Percentiles rank a stretch among this genome's conserved stretches.
Evolutionary conservation across 768 basidiomycete species (phyloP).

Genomic region (Tulasnella sp.): DNA sequence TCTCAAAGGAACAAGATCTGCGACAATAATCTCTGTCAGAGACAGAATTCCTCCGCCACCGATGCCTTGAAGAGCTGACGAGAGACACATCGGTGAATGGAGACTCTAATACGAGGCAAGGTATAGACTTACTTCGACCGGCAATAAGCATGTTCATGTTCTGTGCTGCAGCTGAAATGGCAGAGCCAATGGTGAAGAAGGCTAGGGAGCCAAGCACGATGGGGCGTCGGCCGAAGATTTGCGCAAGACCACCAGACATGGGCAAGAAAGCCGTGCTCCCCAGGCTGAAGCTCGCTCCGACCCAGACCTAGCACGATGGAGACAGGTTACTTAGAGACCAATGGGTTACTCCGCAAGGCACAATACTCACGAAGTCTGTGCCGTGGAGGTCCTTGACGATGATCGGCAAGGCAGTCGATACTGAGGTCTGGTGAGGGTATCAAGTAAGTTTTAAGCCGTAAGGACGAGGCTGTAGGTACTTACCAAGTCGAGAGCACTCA

Average conservation of each 20-base stretch:
- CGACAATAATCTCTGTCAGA: conserved; percentile 32
- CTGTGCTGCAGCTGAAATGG: conserved; percentile 30
- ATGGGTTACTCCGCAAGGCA: no score
- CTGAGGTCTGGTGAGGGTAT: conserved; percentile 9
- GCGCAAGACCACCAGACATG: conserved; percentile 23
- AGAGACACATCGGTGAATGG: no score
- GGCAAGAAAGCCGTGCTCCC: conserved; percentile 28
- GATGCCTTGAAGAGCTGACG: conserved; percentile 25
- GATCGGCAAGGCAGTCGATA: conserved; percentile 15
- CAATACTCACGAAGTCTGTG: neutral
- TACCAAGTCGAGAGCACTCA: no score
- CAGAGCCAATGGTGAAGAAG: conserved; percentile 31
- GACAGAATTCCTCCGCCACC: conserved; percentile 33
- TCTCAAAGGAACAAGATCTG: conserved; percentile 29
- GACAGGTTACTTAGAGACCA: no score
- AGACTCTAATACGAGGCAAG: neutral
- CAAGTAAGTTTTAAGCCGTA: no score
- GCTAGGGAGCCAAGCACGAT: conserved; percentile 25
- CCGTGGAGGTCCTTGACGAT: conserved; percentile 14
- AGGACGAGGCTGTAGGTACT: no score
- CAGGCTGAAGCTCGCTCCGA: conserved; percentile 18
- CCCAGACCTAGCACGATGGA: neutral
- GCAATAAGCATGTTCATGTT: conserved; percentile 34
- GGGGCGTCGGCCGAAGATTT: conserved; percentile 31
- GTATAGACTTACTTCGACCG: conserved; percentile 22